Evolutionary conservation across 179 eudicot genomes (phyloP), one percentile per base, ranked within the genome.

Genomic region (Beta corolliflora): DNA sequence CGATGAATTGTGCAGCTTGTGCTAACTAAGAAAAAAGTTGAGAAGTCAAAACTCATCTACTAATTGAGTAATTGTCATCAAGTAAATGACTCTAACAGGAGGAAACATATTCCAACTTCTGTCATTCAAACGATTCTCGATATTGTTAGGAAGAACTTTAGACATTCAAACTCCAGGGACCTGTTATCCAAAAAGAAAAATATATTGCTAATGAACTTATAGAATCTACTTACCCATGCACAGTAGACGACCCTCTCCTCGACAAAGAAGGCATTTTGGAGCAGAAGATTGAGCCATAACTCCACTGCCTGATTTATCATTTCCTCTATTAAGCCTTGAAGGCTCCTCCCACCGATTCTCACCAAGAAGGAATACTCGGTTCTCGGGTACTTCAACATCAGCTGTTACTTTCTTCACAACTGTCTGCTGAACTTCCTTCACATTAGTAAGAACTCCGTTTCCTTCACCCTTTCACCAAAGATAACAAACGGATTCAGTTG

Each of bases 281-380:
- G 76, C 76, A 80, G 86, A 81, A 77, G 71, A 81, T 59, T 76
- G 79, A 71, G 71, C 75, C 45, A 77, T 85, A 65, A 50, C 80
- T 41, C 83, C 82, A 15, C 61, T 80, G 9, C 56, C 71, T 71
- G 76, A 77, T 73, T 89, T 87, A 75, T 80, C 87, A 73, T 82
- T 85, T 56, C 72, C 81, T 66, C 78, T 85, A 78, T 74, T 79
- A 75, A 95, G 91, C 88, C 99, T 88, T 18, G 98, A 92, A 53
- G 99, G 88, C 25, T 96, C 98, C 88, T 96, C 99, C 98, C 98
- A 96, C 79, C 99, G 77, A 61, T 96, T 96, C 88, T 96, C 99
- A 72, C 99, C 99, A 59, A 96, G 93, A 80, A 96, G 98, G 85
- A 86, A 96, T 67, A 96, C 99, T 82, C 94, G 83, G 48, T 84